Conservation (phyloP, 768 basidiomycete species). For the Lentinula sp. region DNA sequence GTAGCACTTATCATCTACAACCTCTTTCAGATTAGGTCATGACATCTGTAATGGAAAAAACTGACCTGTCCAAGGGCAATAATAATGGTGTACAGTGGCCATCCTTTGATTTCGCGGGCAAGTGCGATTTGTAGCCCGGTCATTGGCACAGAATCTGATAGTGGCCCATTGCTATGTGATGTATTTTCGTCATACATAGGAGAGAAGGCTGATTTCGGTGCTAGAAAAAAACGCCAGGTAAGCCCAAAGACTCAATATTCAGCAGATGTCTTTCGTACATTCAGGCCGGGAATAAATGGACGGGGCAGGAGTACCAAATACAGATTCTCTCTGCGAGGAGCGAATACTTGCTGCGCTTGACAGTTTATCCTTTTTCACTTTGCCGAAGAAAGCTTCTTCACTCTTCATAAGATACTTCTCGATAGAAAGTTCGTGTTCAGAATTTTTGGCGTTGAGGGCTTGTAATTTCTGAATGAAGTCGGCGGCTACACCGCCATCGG, state of each 20-base stretch:
- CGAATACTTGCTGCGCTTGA: slow-evolving; percentile 69
- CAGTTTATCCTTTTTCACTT: slow-evolving; percentile 84
- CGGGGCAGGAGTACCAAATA: slow-evolving; percentile 69
- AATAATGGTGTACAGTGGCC: slow-evolving; percentile 90
- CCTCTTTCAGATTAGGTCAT: background rate
- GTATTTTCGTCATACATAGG: slow-evolving; percentile 36
- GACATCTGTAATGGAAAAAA: slow-evolving; percentile 1
- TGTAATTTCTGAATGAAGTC: slow-evolving; percentile 88
- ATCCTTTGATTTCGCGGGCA: slow-evolving; percentile 72
- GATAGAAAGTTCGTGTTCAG: slow-evolving; percentile 87
- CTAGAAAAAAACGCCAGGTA: slow-evolving; percentile 76
- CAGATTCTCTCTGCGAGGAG: slow-evolving; percentile 77
- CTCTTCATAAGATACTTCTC: slow-evolving; percentile 88
- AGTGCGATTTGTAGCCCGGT: slow-evolving; percentile 79
- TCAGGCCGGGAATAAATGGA: slow-evolving; percentile 65
- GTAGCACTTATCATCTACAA: slow-evolving; percentile 78
- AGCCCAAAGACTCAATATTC: slow-evolving; percentile 38
- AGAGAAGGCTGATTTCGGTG: slow-evolving; percentile 66
- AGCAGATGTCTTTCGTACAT: slow-evolving; percentile 44
- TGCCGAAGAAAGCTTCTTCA: slow-evolving; percentile 91
- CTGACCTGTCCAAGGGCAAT: slow-evolving; percentile 78
- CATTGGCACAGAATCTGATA: slow-evolving; percentile 66
- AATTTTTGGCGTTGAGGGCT: slow-evolving; percentile 75
- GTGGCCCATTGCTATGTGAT: slow-evolving; percentile 36
- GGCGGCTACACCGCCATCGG: slow-evolving; percentile 87